These are phyloP conservation scores for Cucurbitaria berberidis DNA, from an alignment of 2,329 filamentous ascomycete species.

Conservation along the genomic window DNA sequence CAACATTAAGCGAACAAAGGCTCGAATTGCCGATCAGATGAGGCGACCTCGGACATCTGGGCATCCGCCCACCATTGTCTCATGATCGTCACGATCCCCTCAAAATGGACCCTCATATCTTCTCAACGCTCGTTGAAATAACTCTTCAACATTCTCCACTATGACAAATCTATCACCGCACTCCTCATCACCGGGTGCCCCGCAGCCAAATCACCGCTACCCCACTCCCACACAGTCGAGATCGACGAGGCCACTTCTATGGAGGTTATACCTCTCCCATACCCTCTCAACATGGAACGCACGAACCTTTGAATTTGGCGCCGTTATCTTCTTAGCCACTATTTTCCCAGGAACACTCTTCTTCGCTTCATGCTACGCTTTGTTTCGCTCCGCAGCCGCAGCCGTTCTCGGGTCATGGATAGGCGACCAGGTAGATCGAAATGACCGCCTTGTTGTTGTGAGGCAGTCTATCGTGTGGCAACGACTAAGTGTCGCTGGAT, in stretches of 20 bases:
- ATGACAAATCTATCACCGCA: conserved; percentile 9
- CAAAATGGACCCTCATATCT: conserved; percentile 5
- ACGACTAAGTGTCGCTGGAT: conserved; percentile 39
- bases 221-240: conserved; percentile 7
- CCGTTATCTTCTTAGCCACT: conserved; percentile 56
- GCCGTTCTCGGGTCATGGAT: conserved; percentile 65
- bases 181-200: conserved; percentile 9
- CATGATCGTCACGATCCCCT: conserved; percentile 18
- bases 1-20: background rate
- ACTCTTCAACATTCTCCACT: background rate
- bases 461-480: conserved; percentile 51
- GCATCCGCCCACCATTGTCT: conserved; percentile 15
- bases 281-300: conserved; percentile 58
- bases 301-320: conserved; percentile 57
- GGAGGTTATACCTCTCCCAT: conserved; percentile 54
- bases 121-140: background rate
- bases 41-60: conserved; percentile 5
- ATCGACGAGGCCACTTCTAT: conserved; percentile 28
- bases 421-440: conserved; percentile 65
- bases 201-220: conserved; percentile 3
- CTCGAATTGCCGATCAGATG: conserved; percentile 1
- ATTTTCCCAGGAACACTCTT: conserved; percentile 63
- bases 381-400: conserved; percentile 64
- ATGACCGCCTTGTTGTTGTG: conserved; percentile 49
- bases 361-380: conserved; percentile 72